Conservation (phyloP, 441 rosid genomes). For the Bocquillonia castaneifolia region DNA sequence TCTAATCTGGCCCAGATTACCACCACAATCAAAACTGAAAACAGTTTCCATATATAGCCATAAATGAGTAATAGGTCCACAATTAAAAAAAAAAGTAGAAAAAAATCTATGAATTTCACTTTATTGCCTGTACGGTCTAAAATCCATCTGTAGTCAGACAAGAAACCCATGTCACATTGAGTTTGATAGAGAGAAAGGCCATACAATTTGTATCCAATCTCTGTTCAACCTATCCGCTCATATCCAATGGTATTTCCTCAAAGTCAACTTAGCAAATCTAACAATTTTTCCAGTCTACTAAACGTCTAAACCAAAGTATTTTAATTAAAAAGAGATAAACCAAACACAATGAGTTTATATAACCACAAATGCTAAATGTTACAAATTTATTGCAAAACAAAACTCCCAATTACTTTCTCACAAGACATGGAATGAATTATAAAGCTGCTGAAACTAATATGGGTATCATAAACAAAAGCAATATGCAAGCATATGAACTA, state of each 20-base stretch:
- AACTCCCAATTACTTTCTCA: background rate
- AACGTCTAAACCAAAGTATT: background rate
- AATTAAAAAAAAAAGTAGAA: background rate
- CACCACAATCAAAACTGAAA: background rate
- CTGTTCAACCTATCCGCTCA: background rate
- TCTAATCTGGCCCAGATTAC: no score
- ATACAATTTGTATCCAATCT: background rate
- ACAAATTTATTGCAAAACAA: background rate
- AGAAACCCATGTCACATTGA: conserved; percentile 8
- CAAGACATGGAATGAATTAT: background rate
- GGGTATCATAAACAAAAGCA: background rate
- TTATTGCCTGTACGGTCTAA: background rate
- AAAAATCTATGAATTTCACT: background rate
- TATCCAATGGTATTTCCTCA: no score
- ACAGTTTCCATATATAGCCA: background rate
- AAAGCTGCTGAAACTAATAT: background rate
- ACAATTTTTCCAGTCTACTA: background rate
- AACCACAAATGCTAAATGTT: background rate
- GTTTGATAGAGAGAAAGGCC: background rate
- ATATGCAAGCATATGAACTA: conserved; percentile 5
- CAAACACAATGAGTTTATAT: background rate
- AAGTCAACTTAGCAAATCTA: background rate
- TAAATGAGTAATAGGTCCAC: background rate
- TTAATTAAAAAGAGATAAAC: no score
- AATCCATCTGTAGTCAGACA: background rate